A percentile compares a stretch with the other conserved stretches of the same genome.
phyloP scores from a whole-genome alignment of 2,329 filamentous ascomycete genomes.

The Escovopsis weberi region DNA sequence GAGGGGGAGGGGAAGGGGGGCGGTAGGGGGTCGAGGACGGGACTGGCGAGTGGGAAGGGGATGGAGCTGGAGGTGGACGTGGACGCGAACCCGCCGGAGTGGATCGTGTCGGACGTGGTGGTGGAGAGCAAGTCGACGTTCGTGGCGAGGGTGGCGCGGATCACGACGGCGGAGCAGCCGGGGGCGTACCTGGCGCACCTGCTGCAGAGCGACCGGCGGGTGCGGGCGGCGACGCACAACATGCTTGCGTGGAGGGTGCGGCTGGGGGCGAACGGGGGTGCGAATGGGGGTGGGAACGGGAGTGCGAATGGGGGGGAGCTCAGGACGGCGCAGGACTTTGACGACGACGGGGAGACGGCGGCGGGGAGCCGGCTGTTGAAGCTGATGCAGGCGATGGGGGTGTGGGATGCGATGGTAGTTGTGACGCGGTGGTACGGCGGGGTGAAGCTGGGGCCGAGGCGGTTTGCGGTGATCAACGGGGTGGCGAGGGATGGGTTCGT shows the following conservation, averaged over 20 bases:
- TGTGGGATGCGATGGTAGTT: slow-evolving; percentile 86
- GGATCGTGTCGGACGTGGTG: slow-evolving; percentile 60
- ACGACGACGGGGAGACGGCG: slow-evolving; percentile 92
- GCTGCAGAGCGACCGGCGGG: slow-evolving; percentile 67
- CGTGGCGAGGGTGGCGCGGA: slow-evolving; percentile 58
- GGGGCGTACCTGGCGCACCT: slow-evolving; percentile 58
- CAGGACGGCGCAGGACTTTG: slow-evolving; percentile 68
- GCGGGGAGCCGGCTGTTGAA: slow-evolving; percentile 76
- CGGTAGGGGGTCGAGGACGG: slow-evolving; percentile 7
- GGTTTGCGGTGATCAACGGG: slow-evolving; percentile 82
- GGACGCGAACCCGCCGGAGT: slow-evolving; percentile 30
- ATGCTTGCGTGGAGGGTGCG: slow-evolving; percentile 88
- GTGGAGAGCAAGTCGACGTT: slow-evolving; percentile 82
- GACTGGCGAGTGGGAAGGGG: slow-evolving; percentile 5
- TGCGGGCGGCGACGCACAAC: slow-evolving; percentile 82
- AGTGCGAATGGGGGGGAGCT: too few species aligned
- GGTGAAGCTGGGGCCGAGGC: slow-evolving; percentile 70
- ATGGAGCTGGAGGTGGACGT: not conserved
- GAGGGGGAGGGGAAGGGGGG: slow-evolving; percentile 6
- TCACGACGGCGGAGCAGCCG: slow-evolving; percentile 57
- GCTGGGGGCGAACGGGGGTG: slow-evolving; percentile 23
- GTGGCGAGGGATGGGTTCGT: slow-evolving; percentile 75
- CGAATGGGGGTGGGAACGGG: slow-evolving; percentile 6
- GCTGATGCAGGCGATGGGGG: slow-evolving; percentile 85
- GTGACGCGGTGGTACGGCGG: slow-evolving; percentile 95